Base-by-base conservation (phyloP, 495 filamentous ascomycete genomes). In the Lasiosphaeria miniovina region DNA sequence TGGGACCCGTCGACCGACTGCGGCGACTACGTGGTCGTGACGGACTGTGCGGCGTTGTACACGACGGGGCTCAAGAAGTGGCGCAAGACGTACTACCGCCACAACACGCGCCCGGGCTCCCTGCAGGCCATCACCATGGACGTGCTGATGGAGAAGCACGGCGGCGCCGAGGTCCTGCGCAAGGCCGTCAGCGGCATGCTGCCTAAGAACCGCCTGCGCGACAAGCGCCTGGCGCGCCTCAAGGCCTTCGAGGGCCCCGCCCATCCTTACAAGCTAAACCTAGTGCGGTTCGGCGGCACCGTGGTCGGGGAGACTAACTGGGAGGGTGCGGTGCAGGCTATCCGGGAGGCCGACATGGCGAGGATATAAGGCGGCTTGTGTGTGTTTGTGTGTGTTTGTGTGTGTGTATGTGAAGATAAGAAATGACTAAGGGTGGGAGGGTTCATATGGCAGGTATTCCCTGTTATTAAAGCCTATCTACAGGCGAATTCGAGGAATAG, bases 11-110 rank as follows among this genome's bases (percentile, higher is more conserved):
- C 88, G 60, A 96, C 94, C 57, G 94, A 98, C 82, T 98, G 95
- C 82, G 94, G 94, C 59, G 94, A 98, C 85, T 98, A 98, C 74
- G 93, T 98, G 5, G 94, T 98, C 0, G 93, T 93, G 6, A 88
- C 88, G 36, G 86, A 89, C 67, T 98, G 94, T 81, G 83, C 87
- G 54, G 86, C 91, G 59, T 82, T 98, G 41, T 86, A 89, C 76
- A 88, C 86, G 17, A 97, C 95, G 36, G 94, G 94, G 64, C 89
- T 88, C 75, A 98, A 98, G 80, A 86, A 85, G 65, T 84, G 82
- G 71, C 90, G 96, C 79, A 98, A 98, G 83, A 85, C 84, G 69
- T 98, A 98, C 83, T 95, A 96, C 77, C 82, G 86, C 50, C 93
- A 97, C 76, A 96, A 86, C 59, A 97, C 94, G 35, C 81, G 90